Percentiles rank a stretch among this genome's conserved stretches.
These are phyloP conservation scores for Lyophyllum atratum DNA, from an alignment of 768 basidiomycete species.

Conservation along the genomic window DNA sequence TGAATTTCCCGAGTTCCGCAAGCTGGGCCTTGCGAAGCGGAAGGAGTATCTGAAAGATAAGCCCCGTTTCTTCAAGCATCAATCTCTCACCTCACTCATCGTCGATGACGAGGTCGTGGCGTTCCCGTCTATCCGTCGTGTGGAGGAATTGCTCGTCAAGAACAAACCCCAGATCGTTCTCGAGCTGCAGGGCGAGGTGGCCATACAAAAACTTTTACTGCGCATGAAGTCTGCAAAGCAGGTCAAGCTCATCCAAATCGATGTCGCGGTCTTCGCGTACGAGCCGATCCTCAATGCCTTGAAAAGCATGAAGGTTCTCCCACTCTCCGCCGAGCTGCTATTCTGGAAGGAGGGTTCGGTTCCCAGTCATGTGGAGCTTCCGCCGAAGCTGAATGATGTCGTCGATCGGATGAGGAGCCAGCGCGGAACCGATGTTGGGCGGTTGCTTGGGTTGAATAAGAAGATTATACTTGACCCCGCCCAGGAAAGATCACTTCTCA, in stretches of 20 bases:
- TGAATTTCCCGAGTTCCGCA: constrained; percentile 39
- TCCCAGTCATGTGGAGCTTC: not conserved
- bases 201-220: constrained; percentile 38
- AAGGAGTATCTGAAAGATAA: constrained; percentile 39
- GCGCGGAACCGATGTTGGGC: not conserved
- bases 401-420: not conserved
- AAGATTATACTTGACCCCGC: constrained; percentile 51
- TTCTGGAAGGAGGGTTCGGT: constrained; percentile 47
- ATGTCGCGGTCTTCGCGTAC: constrained; percentile 63
- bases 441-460: constrained; percentile 35
- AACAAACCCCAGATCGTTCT: constrained; percentile 53
- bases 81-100: constrained; percentile 55
- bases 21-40: constrained; percentile 31
- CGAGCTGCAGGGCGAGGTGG: constrained; percentile 48
- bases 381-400: not conserved
- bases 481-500: constrained; percentile 48
- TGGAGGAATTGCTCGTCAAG: constrained; percentile 51
- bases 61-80: constrained; percentile 49
- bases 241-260: constrained; percentile 49
- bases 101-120: constrained; percentile 49
- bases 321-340: constrained; percentile 52
- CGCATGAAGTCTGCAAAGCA: constrained; percentile 32
- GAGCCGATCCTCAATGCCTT: constrained; percentile 63
- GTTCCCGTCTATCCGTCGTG: constrained; percentile 54
- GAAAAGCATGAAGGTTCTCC: constrained; percentile 44